Evolutionary conservation across 1,284 basidiomycete species (phyloP), one percentile per base, ranked within the genome.

Genomic region (Somion occarium): DNA sequence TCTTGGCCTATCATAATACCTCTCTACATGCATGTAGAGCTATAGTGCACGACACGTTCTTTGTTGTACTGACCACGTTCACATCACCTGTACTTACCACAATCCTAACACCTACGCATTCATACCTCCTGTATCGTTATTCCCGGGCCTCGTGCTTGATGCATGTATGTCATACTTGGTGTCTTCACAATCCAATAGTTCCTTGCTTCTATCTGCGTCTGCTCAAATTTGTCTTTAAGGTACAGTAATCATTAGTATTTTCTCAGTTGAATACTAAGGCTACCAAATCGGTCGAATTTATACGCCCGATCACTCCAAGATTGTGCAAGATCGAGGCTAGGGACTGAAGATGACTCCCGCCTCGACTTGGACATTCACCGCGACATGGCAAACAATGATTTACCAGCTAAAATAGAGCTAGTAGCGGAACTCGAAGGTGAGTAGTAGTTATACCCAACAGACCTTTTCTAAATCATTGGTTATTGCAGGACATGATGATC

Each of bases 401-500:
- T 24, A 43, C 42, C 42, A 38, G 46, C 46, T 24, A 59, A 30
- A 22, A 55, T 70, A 2, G 58, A 61, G 18, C 57, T 64, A 15
- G 47, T 58, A n/a, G 55, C 61, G 1, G 65, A 71, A 25, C 57
- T 71, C 24, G 56, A 55, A 62, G 69, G 69, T 69, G 44, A 38
- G 49, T 26, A 1, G n/a, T 19, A 24, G 19, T 43, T 38, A 25
- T 27, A 24, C 15, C 12, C 18, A 25, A 48, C 19, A 12, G 2
- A 47, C 45, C 20, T 30, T 24, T 19, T 11, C 4, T 26, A 5
- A 26, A 23, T 50, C 9, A 47, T 19, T 13, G 18, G 19, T 49
- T 12, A 24, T 24, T 30, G 15, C 61, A 80, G 91, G 91, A 0
- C 94, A 98, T 69, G 77, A 85, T 44, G 93, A 94, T 56, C 80